phyloP scores from a whole-genome alignment of 2,329 filamentous ascomycete genomes.

The Alternaria angustiovoidea region DNA sequence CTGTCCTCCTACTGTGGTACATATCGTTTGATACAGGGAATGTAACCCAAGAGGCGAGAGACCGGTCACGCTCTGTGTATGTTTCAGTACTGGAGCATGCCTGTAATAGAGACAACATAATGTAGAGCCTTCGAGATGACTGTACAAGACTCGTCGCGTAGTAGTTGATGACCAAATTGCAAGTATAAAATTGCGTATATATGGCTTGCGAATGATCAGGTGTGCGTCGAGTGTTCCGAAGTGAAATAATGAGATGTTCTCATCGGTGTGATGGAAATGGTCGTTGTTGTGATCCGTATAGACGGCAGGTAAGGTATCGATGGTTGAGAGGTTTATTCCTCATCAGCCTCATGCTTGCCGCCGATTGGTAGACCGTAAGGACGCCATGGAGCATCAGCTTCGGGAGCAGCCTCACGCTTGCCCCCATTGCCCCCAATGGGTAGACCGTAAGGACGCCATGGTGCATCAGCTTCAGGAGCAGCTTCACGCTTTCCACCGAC shows the following conservation, averaged over 20 bases:
- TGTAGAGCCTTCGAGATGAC: conserved; percentile 11
- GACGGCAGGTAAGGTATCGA: not conserved
- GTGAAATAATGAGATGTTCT: not conserved
- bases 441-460: too few relatives aligned
- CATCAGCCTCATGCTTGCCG: conserved; percentile 33
- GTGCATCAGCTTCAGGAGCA: too few relatives aligned
- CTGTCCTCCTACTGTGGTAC: conserved; percentile 1
- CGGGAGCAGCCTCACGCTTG: conserved; percentile 27
- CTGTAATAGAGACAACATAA: not conserved
- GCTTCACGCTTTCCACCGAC: conserved; percentile 40
- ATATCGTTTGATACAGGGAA: conserved; percentile 7
- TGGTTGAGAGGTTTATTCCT: conserved; percentile 6
- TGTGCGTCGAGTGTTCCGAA: conserved; percentile 10
- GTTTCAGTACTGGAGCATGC: not conserved
- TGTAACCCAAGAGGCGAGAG: conserved; percentile 8
- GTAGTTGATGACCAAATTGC: not conserved
- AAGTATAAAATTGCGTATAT: not conserved
- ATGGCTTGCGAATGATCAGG: not conserved
- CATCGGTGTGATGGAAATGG: not conserved
- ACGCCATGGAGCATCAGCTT: conserved; percentile 1
- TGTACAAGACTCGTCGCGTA: conserved; percentile 7
- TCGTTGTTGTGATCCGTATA: not conserved
- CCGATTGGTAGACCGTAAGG: conserved; percentile 5
- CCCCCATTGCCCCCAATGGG: too few relatives aligned
- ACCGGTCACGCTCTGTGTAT: conserved; percentile 11